Percentiles rank a stretch among this genome's conserved stretches.
phyloP scores from a whole-genome alignment of 2,329 filamentous ascomycete species.

The Juglanconis sp. region DNA sequence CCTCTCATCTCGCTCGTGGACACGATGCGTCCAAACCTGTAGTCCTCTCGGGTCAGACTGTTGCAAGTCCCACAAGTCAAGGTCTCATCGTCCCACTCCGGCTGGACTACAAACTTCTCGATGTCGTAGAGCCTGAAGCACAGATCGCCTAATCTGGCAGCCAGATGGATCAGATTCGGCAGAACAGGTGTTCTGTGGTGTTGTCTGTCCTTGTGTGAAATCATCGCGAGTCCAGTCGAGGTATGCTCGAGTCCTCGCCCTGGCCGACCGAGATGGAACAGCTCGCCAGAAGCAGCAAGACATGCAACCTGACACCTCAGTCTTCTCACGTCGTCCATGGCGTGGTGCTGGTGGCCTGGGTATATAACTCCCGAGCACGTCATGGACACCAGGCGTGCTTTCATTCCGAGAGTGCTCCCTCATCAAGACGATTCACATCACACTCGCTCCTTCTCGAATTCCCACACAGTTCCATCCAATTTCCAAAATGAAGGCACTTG shows the following conservation, averaged over 20 bases:
- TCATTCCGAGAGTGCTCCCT: not conserved
- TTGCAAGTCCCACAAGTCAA: conserved; percentile 10
- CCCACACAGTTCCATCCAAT: not conserved
- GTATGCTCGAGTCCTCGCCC: not conserved
- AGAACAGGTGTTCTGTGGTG: not conserved
- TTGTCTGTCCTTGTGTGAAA: not conserved
- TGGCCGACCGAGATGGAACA: not conserved
- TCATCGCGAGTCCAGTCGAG: not conserved
- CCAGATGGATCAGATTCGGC: not conserved
- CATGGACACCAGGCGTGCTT: not conserved
- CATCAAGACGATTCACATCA: not conserved
- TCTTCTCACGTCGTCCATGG: not conserved
- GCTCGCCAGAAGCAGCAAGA: not conserved
- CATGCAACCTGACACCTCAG: not conserved
- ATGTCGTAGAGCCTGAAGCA: not conserved
- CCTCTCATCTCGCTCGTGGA: not conserved
- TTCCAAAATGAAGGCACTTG: conserved; percentile 3
- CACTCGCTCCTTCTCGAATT: not conserved
- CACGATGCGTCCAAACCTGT: not conserved
- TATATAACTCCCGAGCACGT: conserved; percentile 14
- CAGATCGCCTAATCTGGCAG: conserved; percentile 4
- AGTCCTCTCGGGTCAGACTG: not conserved
- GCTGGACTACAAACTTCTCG: not conserved
- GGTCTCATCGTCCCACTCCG: conserved; percentile 12
- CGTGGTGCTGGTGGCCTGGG: not conserved